Evolutionary conservation across 768 basidiomycete genomes (phyloP), one percentile per base, ranked within the genome.

Genomic region (Boletus sp.): DNA sequence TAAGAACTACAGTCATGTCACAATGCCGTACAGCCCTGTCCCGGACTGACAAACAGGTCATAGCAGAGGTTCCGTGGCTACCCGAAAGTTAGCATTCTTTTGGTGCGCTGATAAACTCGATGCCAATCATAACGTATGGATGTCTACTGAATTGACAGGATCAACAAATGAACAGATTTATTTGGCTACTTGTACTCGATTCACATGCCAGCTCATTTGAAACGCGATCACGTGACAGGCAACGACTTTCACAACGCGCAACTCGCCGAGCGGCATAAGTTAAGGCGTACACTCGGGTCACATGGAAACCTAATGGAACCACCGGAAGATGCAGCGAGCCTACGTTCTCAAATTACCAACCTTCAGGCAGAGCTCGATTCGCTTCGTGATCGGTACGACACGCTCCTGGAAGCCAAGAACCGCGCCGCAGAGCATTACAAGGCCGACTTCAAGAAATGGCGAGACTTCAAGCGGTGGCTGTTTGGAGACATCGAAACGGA

Each of bases 401-500:
- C 72, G 1, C 71, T 88, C 1, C 57, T 70, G 6, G 71, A 73
- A 39, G 71, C 75, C 30, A 78, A 79, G 52, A 74, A 77, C 50
- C 76, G 79, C 1, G 78, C 78, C 12, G 76, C 76, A 11, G 73
- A 68, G 20, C 78, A 77, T 18, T 83, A 83, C 67, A 77, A 79
- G 57, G 56, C 59, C 18, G 81, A 87, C 65, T 84, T 78, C 69
- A 78, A 78, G 66, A 80, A 76, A 55, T 87, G 83, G 82, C 70
- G 70, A 42, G 64, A 62, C 15, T 75, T 81, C 61, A 78, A 77
- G 50, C 58, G 67, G 30, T 83, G 77, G 78, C 60, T 81, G 5
- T 74, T 74, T 47, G 63, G 59, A 33, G 72, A 79, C 39, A 62
- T 74, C 14, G 67, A 64, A 17, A 57, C 67, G n/a, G 67, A 71